A percentile compares a stretch with the other conserved stretches of the same genome.
Evolutionary conservation across 2,329 filamentous ascomycete species (phyloP).

Genomic region (Leptographium wingfieldii): DNA sequence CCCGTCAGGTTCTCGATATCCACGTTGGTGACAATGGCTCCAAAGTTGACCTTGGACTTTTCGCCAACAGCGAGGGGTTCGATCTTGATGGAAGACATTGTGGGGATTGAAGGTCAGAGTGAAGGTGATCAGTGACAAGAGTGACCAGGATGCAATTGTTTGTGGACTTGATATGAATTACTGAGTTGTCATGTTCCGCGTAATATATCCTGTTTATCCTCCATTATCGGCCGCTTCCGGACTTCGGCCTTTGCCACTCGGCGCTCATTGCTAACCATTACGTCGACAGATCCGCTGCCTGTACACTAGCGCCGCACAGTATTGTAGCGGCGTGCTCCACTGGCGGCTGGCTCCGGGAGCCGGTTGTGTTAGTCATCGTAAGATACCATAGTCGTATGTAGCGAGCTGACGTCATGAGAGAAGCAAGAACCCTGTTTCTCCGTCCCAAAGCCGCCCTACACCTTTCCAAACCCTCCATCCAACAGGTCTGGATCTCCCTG

Average conservation of each 20-base stretch:
- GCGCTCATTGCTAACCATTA: no score
- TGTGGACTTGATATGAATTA: neutral
- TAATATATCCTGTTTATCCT: neutral
- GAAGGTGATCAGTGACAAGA: neutral
- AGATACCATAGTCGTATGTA: no score
- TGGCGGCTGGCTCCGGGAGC: no score
- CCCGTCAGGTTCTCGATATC: conserved; percentile 50
- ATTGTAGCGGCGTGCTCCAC: no score
- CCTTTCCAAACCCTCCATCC: conserved; percentile 8
- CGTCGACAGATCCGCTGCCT: no score
- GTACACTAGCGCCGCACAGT: no score
- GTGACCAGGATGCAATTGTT: no score
- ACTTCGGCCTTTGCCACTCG: neutral
- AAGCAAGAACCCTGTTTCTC: no score
- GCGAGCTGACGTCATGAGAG: no score
- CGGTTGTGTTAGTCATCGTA: no score
- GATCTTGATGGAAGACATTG: conserved; percentile 12
- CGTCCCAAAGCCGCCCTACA: neutral
- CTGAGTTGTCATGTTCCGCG: neutral
- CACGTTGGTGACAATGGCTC: conserved; percentile 43
- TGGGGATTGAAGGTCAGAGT: neutral
- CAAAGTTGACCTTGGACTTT: conserved; percentile 36
- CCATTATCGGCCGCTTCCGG: neutral
- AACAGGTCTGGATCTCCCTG: neutral
- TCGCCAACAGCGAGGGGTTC: conserved; percentile 7